Evolutionary conservation across 2,329 filamentous ascomycete species (phyloP), one percentile per base, ranked within the genome.

Genomic region (Venturia pyrina): DNA sequence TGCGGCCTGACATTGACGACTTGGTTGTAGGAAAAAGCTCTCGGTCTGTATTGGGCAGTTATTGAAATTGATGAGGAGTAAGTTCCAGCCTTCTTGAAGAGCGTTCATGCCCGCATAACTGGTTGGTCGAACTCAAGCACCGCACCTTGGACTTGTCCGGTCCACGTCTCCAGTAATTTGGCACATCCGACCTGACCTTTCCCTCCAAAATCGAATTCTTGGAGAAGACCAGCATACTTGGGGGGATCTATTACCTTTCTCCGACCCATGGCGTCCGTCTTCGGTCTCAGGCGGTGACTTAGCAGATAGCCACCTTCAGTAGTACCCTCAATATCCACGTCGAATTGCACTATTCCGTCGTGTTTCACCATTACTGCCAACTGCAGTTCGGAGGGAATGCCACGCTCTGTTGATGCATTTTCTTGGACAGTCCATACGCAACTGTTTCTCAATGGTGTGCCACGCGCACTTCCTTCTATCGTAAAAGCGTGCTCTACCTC

Each of bases 391-490:
- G 63, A 65, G 1, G 64, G 64, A 17, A 66, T 50, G 41, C 64
- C 64, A 21, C 64, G 37, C 57, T 66, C 56, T 15, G 56, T 62
- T 3, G 56, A 62, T 17, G 32, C 24, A 32, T 66, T 66, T 19
- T 66, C 64, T 56, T 66, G 32, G n/a, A 66, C 41, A 6, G 64
- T 66, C 64, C 64, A 66, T n/a, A 66, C 64, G 13, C 53, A 61
- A 15, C n/a, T 50, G 24, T 62, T 62, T 28, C 63, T 37, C 21
- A 43, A 28, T 46, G 64, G 64, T 15, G 53, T 46, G 15, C 64
- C 64, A 17, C 64, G 53, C 19, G 64, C 64, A 21, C 37, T 62
- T 3, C 64, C 64, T 28, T 57, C 41, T 6, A 66, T 62, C 3
- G 64, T 62, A 24, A 66, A 66, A 21, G 64, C 64, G 28, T 66